Base-by-base conservation (phyloP, 495 filamentous ascomycete species). In the Lasiosphaeriaceae sp. region DNA sequence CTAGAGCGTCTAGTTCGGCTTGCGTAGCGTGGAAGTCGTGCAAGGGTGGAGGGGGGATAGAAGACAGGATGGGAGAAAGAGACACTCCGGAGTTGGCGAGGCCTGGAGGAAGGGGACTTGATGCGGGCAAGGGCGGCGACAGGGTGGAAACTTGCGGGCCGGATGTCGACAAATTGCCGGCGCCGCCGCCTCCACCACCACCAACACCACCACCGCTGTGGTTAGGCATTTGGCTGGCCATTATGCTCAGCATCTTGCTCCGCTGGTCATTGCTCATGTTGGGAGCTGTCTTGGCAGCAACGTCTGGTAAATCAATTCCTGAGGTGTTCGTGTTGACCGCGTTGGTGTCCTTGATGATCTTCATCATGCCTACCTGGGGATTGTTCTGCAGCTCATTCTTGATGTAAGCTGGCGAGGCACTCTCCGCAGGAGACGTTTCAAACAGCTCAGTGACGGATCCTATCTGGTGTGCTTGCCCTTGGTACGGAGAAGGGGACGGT, bases 311-410 rank as follows among this genome's bases (percentile, higher is more conserved):
- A 62, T 95, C 86, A 60, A 86, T 76, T 21, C 66, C 70, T 3
- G 71, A 68, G 6, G 72, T 71, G 54, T 76, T 72, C 56, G 50
- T 72, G 55, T 76, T 73, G 39, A 78, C 77, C 37, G 87, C 86
- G 67, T 92, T 93, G 53, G 86, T 82, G 60, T 87, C 86, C 49
- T 92, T 86, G 63, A 95, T 92, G 51, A 93, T 82, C 59, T 86
- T 90, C 84, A 96, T 89, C 75, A 96, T 96, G 57, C 89, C 86
- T 35, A 86, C 82, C 55, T 85, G 81, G 20, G 83, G 77, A 56
- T 77, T 75, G 21, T 64, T 68, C 57, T 76, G 73, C 35, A 80
- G 72, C 58, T 78, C 76, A 48, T 73, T 74, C 55, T 76, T 70
- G 11, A 79, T 69, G 58, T 70, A 78, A 6, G 70, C 59, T 0